A percentile compares a stretch with the other conserved stretches of the same genome.
phyloP scores from a whole-genome alignment of 352 stramenopile species.

The Phytophthora fragariae region DNA sequence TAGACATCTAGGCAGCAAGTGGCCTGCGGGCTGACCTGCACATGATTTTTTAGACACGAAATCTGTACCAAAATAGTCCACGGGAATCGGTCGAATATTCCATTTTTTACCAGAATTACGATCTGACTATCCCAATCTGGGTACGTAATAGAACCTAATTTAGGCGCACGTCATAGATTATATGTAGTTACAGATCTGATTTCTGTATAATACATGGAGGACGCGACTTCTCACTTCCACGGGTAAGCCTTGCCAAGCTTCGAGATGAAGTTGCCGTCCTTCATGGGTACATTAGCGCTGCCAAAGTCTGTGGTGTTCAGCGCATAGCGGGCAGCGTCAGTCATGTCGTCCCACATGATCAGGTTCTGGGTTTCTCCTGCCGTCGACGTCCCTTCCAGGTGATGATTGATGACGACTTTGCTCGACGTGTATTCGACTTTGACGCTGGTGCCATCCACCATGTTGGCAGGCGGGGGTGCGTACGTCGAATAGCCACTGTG shows the following conservation, averaged over 20 bases:
- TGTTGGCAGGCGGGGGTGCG: background rate
- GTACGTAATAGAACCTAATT: too few species aligned
- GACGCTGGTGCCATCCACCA: background rate
- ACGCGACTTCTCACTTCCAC: background rate
- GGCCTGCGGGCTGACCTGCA: too few species aligned
- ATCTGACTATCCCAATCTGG: too few species aligned
- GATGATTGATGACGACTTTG: constrained; percentile 9
- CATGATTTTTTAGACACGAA: too few species aligned
- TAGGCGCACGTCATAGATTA: too few species aligned
- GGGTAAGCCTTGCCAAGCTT: constrained; percentile 32
- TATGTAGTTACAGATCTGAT: too few species aligned
- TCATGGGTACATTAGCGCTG: constrained; percentile 19
- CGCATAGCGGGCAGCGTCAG: constrained; percentile 16
- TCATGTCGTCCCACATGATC: constrained; percentile 33
- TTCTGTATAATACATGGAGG: too few species aligned
- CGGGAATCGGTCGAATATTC: too few species aligned
- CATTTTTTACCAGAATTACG: too few species aligned
- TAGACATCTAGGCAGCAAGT: too few species aligned
- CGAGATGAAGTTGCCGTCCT: constrained; percentile 37
- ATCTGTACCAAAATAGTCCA: too few species aligned
- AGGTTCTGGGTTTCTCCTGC: constrained; percentile 33
- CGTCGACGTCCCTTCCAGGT: constrained; percentile 10
- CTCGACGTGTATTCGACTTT: constrained; percentile 1
- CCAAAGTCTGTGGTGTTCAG: background rate
- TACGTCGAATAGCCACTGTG: background rate